A percentile compares a stretch with the other conserved stretches of the same genome.
Conservation (phyloP, 73 alveolate species). For the Stentor roeselii region DNA sequence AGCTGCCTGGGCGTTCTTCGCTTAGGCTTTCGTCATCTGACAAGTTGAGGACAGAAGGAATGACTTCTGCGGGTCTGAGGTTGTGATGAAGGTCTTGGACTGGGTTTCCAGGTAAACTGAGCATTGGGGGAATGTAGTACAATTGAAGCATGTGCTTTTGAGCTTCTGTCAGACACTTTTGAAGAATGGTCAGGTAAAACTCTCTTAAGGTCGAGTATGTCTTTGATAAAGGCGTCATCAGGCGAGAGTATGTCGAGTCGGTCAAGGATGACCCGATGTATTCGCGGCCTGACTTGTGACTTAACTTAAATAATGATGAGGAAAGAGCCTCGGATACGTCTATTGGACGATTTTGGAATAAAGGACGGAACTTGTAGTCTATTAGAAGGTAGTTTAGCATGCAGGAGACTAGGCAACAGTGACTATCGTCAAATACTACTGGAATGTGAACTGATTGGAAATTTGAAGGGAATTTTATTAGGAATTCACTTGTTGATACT, state of each 20-base stretch:
- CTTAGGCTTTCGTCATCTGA: neutral
- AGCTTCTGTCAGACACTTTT: conserved; percentile 18
- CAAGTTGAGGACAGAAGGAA: too few relatives aligned
- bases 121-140: neutral
- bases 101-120: conserved; percentile 5
- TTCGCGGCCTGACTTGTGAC: neutral
- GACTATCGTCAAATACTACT: conserved; percentile 41
- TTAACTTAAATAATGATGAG: neutral
- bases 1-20: neutral
- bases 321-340: neutral
- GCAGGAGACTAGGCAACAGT: conserved; percentile 34
- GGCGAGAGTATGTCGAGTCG: neutral
- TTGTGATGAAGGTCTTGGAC: neutral
- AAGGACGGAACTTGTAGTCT: conserved; percentile 40
- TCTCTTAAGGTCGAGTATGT: neutral
- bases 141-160: neutral
- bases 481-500: conserved; percentile 13
- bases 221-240: neutral
- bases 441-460: conserved; percentile 23
- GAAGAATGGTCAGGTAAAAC: neutral
- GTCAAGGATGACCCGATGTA: neutral
- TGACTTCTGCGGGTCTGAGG: neutral
- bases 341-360: neutral
- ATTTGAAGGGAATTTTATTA: conserved; percentile 6
- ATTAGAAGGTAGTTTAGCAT: conserved; percentile 32